Evolutionary conservation across 495 filamentous ascomycete species (phyloP).

Genomic region (Penicillium pancosmium): DNA sequence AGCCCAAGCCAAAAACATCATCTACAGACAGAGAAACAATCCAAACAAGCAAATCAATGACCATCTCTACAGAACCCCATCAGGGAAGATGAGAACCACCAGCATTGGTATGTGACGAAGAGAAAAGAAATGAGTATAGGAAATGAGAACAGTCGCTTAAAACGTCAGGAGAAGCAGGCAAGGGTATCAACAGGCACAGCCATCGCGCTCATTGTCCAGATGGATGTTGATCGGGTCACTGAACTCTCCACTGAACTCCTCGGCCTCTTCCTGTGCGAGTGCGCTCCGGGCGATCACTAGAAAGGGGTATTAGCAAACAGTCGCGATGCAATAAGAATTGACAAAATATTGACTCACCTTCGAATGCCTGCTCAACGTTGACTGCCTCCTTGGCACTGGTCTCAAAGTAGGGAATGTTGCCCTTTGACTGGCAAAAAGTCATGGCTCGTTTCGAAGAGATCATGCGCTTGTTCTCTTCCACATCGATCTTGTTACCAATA

Average conservation of each 20-base stretch:
- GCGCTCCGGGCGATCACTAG: slow-evolving; percentile 96
- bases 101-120: slow-evolving; percentile 17
- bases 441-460: slow-evolving; percentile 93
- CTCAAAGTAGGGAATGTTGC: slow-evolving; percentile 97
- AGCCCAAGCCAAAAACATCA: slow-evolving; percentile 20
- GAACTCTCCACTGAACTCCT: slow-evolving; percentile 90
- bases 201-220: slow-evolving; percentile 85
- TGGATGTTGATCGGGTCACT: slow-evolving; percentile 97
- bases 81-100: slow-evolving; percentile 16
- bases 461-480: slow-evolving; percentile 96
- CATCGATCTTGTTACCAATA: slow-evolving; percentile 98
- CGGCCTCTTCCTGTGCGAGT: slow-evolving; percentile 92
- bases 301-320: slow-evolving; percentile 14
- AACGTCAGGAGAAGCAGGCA: slow-evolving; percentile 32
- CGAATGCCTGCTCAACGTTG: slow-evolving; percentile 98
- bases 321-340: background rate
- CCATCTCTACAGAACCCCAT: slow-evolving; percentile 25
- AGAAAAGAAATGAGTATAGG: slow-evolving; percentile 15
- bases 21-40: slow-evolving; percentile 25
- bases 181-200: slow-evolving; percentile 79
- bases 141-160: slow-evolving; percentile 25
- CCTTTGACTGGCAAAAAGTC: slow-evolving; percentile 97
- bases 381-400: slow-evolving; percentile 98
- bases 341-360: slow-evolving; percentile 59
- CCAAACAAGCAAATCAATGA: slow-evolving; percentile 16